Evolutionary conservation across 495 filamentous ascomycete species (phyloP).

Genomic region (Cladorrhinum samala): DNA sequence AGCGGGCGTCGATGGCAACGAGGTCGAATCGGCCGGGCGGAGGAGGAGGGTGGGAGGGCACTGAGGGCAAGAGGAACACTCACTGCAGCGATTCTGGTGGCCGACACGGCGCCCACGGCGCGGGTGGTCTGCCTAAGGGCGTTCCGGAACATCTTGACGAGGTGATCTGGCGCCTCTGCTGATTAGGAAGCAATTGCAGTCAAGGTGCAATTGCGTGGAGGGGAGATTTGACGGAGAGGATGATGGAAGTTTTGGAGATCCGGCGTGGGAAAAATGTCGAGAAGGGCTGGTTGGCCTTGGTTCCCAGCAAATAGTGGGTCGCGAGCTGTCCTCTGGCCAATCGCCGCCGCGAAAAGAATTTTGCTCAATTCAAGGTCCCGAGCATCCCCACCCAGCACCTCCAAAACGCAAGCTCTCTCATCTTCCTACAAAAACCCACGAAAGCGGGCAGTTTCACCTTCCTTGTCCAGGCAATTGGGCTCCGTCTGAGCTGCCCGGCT

Average conservation of each 20-base stretch:
- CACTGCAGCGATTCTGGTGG: conserved; percentile 84
- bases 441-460: background rate
- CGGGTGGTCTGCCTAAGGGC: conserved; percentile 92
- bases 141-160: conserved; percentile 84
- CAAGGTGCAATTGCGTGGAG: conserved; percentile 44
- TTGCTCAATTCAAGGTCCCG: conserved; percentile 15
- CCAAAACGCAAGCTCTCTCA: conserved; percentile 2
- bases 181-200: conserved; percentile 44
- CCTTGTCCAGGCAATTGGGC: background rate
- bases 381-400: conserved; percentile 12
- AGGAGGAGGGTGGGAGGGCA: conserved; percentile 19
- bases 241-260: conserved; percentile 28
- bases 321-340: conserved; percentile 9
- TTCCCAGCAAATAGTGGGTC: conserved; percentile 16
- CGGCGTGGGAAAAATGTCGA: conserved; percentile 33
- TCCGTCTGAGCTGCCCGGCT: no score
- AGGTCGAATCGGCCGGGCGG: conserved; percentile 30
- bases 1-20: conserved; percentile 33
- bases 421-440: no score
- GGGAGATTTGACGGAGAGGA: conserved; percentile 36
- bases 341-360: conserved; percentile 10
- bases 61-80: conserved; percentile 46
- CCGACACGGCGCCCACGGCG: conserved; percentile 87
- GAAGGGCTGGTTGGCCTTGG: conserved; percentile 29
- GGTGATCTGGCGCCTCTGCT: conserved; percentile 32